A percentile compares a stretch with the other conserved stretches of the same genome.
These are phyloP conservation scores for Pseudogymnoascus sp. DNA, from an alignment of 2,329 filamentous ascomycete species.

Conservation along the genomic window DNA sequence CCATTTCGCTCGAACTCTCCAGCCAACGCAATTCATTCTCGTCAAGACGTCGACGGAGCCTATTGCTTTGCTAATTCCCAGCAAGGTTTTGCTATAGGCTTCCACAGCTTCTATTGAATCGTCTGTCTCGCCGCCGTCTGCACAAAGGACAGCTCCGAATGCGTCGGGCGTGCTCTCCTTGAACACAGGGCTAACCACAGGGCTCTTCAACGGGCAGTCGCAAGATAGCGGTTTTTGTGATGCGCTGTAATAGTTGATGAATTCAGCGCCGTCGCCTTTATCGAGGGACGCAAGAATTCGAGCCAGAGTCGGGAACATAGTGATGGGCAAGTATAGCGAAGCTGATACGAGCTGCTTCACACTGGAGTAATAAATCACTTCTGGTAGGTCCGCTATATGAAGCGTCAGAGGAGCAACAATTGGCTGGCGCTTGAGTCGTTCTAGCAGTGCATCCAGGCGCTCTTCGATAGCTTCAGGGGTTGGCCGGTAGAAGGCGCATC, in stretches of 20 bases:
- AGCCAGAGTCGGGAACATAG: conserved; percentile 25
- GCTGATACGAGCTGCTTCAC: conserved; percentile 23
- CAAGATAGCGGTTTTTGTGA: conserved; percentile 21
- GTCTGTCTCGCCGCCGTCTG: conserved; percentile 20
- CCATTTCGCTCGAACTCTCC: conserved; percentile 28
- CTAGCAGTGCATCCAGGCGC: conserved; percentile 32
- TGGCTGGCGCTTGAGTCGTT: conserved; percentile 31
- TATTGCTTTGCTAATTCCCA: conserved; percentile 34
- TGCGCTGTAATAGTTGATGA: conserved; percentile 26
- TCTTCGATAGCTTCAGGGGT: conserved; percentile 20
- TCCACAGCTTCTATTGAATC: conserved; percentile 22
- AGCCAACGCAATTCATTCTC: conserved; percentile 30
- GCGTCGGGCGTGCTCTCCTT: conserved; percentile 22
- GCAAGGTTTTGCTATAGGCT: conserved; percentile 19
- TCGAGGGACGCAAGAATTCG: conserved; percentile 24
- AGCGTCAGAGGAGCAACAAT: conserved; percentile 21
- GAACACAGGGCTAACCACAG: conserved; percentile 24
- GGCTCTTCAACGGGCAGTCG: conserved; percentile 12
- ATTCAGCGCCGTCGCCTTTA: conserved; percentile 37
- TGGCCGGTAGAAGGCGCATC: conserved; percentile 22
- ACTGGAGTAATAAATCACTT: conserved; percentile 26
- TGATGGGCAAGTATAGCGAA: conserved; percentile 26
- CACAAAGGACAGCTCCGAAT: conserved; percentile 24
- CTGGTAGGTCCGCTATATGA: conserved; percentile 15
- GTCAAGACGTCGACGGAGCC: conserved; percentile 38